A percentile compares a stretch with the other conserved stretches of the same genome.
Conservation (phyloP, 305 asterid species). For the Striga hermonthica region DNA sequence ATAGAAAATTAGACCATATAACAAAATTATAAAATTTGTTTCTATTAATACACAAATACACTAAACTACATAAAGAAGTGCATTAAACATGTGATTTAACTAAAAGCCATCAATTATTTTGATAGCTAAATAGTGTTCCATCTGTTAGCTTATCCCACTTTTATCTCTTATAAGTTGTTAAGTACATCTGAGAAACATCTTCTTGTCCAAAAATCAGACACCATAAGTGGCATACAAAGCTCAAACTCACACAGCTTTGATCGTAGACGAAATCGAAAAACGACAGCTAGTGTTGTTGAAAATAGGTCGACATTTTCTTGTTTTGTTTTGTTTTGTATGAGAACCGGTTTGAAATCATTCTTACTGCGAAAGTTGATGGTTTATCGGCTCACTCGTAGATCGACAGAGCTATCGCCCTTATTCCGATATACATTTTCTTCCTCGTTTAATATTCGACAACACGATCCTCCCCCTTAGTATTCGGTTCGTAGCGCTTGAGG, state of each 20-base stretch:
- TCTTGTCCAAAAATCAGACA: neutral
- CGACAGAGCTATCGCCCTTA: neutral
- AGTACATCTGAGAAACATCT: neutral
- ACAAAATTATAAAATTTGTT: too few relatives aligned
- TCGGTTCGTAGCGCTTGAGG: neutral
- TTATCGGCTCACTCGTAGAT: neutral
- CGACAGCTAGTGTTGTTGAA: neutral
- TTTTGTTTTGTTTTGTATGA: neutral
- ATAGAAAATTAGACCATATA: too few relatives aligned
- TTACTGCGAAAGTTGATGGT: neutral
- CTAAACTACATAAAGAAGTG: too few relatives aligned
- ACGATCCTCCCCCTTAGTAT: neutral
- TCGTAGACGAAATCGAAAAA: neutral
- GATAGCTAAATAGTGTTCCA: too few relatives aligned
- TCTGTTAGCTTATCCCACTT: too few relatives aligned
- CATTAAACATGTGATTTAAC: too few relatives aligned
- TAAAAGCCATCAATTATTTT: too few relatives aligned
- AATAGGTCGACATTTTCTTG: too few relatives aligned
- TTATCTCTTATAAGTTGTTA: too few relatives aligned
- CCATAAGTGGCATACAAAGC: neutral
- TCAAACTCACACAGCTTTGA: slow-evolving; percentile 4
- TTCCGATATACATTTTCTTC: neutral
- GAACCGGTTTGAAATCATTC: neutral
- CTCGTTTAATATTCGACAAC: neutral
- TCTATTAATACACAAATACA: too few relatives aligned